Percentiles rank a stretch among this genome's conserved stretches.
phyloP scores from a whole-genome alignment of 2,329 filamentous ascomycete species.

The Botrytis cinerea region DNA sequence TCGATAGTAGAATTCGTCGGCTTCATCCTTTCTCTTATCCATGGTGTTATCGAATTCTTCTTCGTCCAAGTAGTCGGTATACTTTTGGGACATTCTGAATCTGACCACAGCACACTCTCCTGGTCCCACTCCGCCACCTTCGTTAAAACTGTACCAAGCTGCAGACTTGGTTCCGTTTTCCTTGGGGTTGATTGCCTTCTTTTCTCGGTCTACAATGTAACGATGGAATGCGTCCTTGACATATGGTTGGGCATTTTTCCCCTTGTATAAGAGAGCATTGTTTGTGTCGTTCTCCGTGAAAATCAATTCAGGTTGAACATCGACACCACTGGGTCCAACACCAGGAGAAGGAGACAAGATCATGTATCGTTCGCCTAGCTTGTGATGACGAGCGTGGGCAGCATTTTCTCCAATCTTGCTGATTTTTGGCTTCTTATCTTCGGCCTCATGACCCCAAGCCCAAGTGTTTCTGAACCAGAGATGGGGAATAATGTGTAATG shows the following conservation, averaged over 20 bases:
- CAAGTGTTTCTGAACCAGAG: conserved; percentile 98
- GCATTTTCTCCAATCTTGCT: conserved; percentile 64
- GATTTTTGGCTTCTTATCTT: conserved; percentile 79
- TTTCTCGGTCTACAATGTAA: conserved; percentile 79
- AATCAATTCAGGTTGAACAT: conserved; percentile 80
- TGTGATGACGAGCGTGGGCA: conserved; percentile 75
- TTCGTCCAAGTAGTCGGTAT: conserved; percentile 82
- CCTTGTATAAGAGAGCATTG: conserved; percentile 71
- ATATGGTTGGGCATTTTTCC: conserved; percentile 77
- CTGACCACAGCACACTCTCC: conserved; percentile 95
- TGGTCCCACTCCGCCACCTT: conserved; percentile 81
- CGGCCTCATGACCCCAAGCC: conserved; percentile 83
- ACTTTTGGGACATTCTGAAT: conserved; percentile 79
- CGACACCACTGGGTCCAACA: conserved; percentile 73
- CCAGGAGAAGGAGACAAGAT: conserved; percentile 89
- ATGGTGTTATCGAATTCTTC: conserved; percentile 90
- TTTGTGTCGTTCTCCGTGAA: conserved; percentile 98
- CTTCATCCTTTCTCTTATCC: conserved; percentile 82
- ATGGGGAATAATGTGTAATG: conserved; percentile 90
- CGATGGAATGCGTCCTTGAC: conserved; percentile 96
- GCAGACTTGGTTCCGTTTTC: conserved; percentile 83
- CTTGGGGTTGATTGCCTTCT: conserved; percentile 77
- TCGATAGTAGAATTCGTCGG: conserved; percentile 93
- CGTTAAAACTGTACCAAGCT: conserved; percentile 90
- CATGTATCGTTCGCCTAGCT: conserved; percentile 79